phyloP scores from a whole-genome alignment of 2,329 filamentous ascomycete species.

The Hypoxylon rubiginosum region DNA sequence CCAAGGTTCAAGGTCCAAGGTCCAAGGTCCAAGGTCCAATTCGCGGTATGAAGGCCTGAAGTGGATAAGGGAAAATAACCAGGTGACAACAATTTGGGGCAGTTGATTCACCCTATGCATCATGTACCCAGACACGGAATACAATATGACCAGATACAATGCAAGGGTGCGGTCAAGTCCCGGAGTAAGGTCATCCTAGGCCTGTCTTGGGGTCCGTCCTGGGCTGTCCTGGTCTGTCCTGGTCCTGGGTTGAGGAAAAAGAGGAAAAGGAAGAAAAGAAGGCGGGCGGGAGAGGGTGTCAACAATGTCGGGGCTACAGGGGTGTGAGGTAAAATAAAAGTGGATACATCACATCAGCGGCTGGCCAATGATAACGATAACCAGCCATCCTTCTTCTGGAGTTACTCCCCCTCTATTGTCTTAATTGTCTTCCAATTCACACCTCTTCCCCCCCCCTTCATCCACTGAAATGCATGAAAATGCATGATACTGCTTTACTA shows the following conservation, averaged over 20 bases:
- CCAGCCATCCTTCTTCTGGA: slow-evolving; percentile 46
- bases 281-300: slow-evolving; percentile 29
- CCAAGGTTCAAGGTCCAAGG: neutral
- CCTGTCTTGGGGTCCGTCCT: neutral
- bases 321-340: slow-evolving; percentile 39
- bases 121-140: neutral
- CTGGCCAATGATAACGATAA: slow-evolving; percentile 45
- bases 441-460: slow-evolving; percentile 22
- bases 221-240: neutral
- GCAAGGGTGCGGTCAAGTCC: slow-evolving; percentile 12
- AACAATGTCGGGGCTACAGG: slow-evolving; percentile 26
- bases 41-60: slow-evolving; percentile 35
- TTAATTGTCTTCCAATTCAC: slow-evolving; percentile 29
- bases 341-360: slow-evolving; percentile 41
- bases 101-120: neutral
- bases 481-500: slow-evolving; percentile 42
- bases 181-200: slow-evolving; percentile 2
- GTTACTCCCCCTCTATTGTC: slow-evolving; percentile 42
- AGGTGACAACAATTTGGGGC: slow-evolving; percentile 33
- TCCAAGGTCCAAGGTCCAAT: neutral
- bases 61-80: slow-evolving; percentile 34
- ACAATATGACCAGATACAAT: neutral
- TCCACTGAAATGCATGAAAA: slow-evolving; percentile 32
- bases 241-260: neutral
- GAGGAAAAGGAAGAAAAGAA: slow-evolving; percentile 14